phyloP scores from a whole-genome alignment of 257 asterid species.

The Solanum bulbocastanum region DNA sequence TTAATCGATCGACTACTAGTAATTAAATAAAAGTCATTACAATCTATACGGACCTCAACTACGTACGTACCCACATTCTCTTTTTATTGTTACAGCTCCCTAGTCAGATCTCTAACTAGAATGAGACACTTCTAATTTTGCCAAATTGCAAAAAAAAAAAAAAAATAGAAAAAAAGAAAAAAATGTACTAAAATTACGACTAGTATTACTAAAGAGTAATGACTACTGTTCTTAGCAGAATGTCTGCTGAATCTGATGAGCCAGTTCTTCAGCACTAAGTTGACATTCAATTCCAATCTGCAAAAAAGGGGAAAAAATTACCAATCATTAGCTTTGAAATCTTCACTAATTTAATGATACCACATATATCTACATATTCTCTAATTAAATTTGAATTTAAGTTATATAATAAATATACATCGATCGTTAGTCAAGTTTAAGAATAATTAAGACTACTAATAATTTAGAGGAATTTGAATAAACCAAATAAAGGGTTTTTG shows the following conservation, averaged over 20 bases:
- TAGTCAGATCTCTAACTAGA: not conserved
- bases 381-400: not conserved
- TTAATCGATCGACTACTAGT: not conserved
- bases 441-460: not conserved
- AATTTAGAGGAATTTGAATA: not conserved
- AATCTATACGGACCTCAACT: not conserved
- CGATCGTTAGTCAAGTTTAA: not conserved
- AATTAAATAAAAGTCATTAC: not conserved
- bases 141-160: not conserved
- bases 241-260: conserved; percentile 80
- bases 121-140: not conserved
- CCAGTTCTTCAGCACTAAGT: conserved; percentile 92
- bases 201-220: not conserved
- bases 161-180: not conserved
- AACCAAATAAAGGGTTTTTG: not conserved
- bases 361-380: not conserved
- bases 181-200: not conserved
- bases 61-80: not conserved
- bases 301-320: not conserved
- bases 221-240: conserved; percentile 42
- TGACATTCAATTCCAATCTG: conserved; percentile 96
- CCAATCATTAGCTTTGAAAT: conserved; percentile 2
- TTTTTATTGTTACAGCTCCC: not conserved
- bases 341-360: not conserved
- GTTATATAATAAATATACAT: not conserved